Evolutionary conservation across 345 rosid genomes (phyloP), one percentile per base, ranked within the genome.

Genomic region (Rhodamnia argentea): DNA sequence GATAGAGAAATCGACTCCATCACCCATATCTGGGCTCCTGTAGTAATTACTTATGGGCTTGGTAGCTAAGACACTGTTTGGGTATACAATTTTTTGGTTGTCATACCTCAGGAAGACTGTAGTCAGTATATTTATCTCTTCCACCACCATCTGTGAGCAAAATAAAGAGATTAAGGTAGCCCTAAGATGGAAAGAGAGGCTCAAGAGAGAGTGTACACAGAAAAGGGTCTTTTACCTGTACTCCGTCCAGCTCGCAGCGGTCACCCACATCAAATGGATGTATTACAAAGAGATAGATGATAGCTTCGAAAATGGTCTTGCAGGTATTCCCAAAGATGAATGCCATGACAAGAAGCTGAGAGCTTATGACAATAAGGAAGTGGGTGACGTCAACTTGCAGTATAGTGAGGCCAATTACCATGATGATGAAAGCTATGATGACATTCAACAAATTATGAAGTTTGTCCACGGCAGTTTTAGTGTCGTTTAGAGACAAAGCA

Each of bases 231-330:
- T 52, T 44, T 88, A 92, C 94, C 92, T 87, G 89, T 24, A 88
- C 86, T 85, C 92, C 93, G 22, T 91, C 92, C 12, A 92, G 88
- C 86, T 91, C 92, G 20, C 93, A 91, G 37, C 89, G 87, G 86
- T 93, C 93, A 22, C 92, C 94, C 8, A 92, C 93, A 37, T 92
- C 93, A 44, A 85, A 92, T 7, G 93, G 92, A 52, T 92, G 94
- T 89, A 90, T 91, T 42, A 93, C 74, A 23, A 93, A 90, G 26
- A 93, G 64, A 86, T 91, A 93, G 86, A 93, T 91, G 86, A 93
- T 91, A 22, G 91, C 94, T 88, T 93, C 93, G 27, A 93, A 91
- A 32, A 89, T 82, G 18, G 90, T 90, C 87, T 90, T 92, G 89
- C 92, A 92, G 86, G 90, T 89, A 44, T 91, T 89, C 51, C 92